phyloP scores from a whole-genome alignment of 768 basidiomycete genomes.

The Phaeotremella fagi region DNA sequence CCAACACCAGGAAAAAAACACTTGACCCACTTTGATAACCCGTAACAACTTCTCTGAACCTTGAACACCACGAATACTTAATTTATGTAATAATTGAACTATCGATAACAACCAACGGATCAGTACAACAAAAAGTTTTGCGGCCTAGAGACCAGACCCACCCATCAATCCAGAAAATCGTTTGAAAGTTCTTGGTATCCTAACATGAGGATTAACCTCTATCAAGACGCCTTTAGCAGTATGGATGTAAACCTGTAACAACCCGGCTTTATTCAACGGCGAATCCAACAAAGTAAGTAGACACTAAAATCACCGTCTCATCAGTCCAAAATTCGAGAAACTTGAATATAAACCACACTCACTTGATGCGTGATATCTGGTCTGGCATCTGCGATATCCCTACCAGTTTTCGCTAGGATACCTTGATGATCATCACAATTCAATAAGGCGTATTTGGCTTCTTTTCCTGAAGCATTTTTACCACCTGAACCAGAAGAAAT shows the following conservation, averaged over 20 bases:
- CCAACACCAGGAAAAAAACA: neutral
- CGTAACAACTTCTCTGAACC: conserved; percentile 95
- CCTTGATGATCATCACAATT: conserved; percentile 99
- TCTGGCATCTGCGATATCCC: conserved; percentile 98
- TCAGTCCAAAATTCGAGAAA: neutral
- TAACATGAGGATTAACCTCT: conserved; percentile 95
- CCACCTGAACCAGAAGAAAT: conserved; percentile 60
- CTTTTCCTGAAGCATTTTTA: conserved; percentile 55
- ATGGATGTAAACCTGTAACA: conserved; percentile 96
- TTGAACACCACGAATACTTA: conserved; percentile 91
- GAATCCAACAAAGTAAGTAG: conserved; percentile 93
- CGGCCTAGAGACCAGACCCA: conserved; percentile 47
- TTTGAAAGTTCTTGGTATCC: conserved; percentile 97
- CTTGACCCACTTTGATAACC: conserved; percentile 74
- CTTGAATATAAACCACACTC: conserved; percentile 36
- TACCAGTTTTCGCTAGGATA: conserved; percentile 91
- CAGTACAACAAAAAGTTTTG: conserved; percentile 2
- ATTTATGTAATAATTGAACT: conserved; percentile 96
- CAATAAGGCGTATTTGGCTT: conserved; percentile 90
- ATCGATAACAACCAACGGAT: neutral
- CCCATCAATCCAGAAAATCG: conserved; percentile 98
- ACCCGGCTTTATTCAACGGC: conserved; percentile 93
- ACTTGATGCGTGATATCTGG: conserved; percentile 99
- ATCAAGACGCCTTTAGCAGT: conserved; percentile 93
- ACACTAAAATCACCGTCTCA: no score